Evolutionary conservation across 768 basidiomycete genomes (phyloP).

Genomic region (Udeniomyces megalosporus): DNA sequence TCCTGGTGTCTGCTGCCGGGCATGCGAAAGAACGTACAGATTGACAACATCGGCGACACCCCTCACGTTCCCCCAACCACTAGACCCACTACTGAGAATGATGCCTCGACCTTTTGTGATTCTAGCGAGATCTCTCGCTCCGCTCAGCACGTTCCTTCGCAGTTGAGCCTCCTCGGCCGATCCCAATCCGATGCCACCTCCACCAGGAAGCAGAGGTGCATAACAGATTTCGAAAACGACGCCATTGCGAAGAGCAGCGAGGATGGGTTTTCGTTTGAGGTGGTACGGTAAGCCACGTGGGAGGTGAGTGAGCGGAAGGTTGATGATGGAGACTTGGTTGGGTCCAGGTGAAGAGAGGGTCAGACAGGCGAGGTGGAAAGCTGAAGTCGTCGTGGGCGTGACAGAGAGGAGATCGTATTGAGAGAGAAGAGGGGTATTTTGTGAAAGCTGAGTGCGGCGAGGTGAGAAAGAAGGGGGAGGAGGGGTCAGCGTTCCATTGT

Average conservation of each 20-base stretch:
- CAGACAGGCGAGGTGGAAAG: constrained; percentile 64
- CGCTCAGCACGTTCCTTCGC: neutral
- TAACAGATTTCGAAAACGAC: constrained; percentile 41
- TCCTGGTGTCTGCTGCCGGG: neutral
- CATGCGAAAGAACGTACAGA: neutral
- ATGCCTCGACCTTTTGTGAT: constrained; percentile 13
- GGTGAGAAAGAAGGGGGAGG: neutral
- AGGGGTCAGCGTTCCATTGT: neutral
- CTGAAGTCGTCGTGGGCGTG: constrained; percentile 50
- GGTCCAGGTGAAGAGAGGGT: constrained; percentile 49
- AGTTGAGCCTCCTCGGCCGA: neutral
- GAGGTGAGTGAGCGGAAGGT: neutral
- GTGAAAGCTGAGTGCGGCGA: constrained; percentile 41
- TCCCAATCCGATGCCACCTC: neutral
- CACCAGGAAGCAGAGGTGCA: constrained; percentile 2
- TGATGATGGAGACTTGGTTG: constrained; percentile 41
- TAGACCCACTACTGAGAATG: constrained; percentile 1
- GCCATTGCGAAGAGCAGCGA: constrained; percentile 42
- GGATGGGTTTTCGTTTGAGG: constrained; percentile 12
- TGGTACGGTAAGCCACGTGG: neutral
- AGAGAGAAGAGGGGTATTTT: constrained; percentile 45
- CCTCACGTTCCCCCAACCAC: constrained; percentile 4
- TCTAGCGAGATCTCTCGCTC: constrained; percentile 3
- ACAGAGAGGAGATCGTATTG: constrained; percentile 65
- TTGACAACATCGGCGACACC: constrained; percentile 5